Base-by-base conservation (phyloP, 2,329 filamentous ascomycete species). In the Botrytis sinoallii region DNA sequence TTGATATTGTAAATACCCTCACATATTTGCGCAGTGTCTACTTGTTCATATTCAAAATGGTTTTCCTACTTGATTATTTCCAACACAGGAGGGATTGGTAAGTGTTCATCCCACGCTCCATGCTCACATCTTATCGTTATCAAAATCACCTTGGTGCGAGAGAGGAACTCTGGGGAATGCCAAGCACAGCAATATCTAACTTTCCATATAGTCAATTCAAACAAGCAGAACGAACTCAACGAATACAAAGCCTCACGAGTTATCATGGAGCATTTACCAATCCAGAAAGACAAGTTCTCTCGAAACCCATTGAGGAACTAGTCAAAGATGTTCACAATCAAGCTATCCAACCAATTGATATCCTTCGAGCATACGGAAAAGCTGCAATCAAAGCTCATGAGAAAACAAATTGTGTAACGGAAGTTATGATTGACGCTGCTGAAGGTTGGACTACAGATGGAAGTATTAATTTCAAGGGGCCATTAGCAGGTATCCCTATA, bases 351-450 rank as follows among this genome's bases (percentile, higher is more conserved):
- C 91, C 95, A 0, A 81, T 91, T 38, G 90, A 94, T 75, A 88
- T 98, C 65, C 89, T 98, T n/a, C 89, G 86, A 74, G 90, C 94
- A 18, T 98, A 98, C 81, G 92, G 92, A 79, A 97, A 97, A 82
- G 91, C 95, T 32, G 92, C 95, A 0, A 81, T 97, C 70, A 91
- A 90, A 79, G 95, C 94, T 1, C 95, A 98, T 52, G 87, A 91
- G 75, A 92, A 92, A 83, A 97, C 94, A 3, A 98, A 98, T 82
- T 97, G 93, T 80, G 84, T 97, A 20, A 98, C 95, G 0, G 95
- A 98, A 83, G 85, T 98, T 73, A 88, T 98, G 84, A 87, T 98
- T 55, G 86, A 89, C 0, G 91, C 91, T 72, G 93, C 94, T 0
- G 93, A 97, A 82, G 83, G 85, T 71, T 97, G 94, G 93, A 81